A percentile compares a stretch with the other conserved stretches of the same genome.
phyloP scores from a whole-genome alignment of 2,329 filamentous ascomycete species.

The Fusarium nanum region DNA sequence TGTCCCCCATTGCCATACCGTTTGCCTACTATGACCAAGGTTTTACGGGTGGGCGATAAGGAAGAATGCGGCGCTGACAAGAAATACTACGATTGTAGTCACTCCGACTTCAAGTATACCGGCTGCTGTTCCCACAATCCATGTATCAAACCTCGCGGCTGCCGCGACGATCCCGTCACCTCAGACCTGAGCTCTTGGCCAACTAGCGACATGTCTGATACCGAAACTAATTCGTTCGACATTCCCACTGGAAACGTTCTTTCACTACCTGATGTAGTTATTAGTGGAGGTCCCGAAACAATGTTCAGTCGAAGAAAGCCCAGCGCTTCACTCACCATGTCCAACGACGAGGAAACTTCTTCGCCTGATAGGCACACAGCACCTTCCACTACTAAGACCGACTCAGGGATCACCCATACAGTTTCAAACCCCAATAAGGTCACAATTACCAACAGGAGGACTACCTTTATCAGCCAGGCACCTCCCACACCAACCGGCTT shows the following conservation, averaged over 20 bases:
- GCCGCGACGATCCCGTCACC: slow-evolving; percentile 6
- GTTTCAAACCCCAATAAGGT: slow-evolving; percentile 51
- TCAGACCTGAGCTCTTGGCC: background rate
- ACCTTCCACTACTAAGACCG: slow-evolving; percentile 47
- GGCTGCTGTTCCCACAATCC: slow-evolving; percentile 62
- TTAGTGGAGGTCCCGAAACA: too few relatives aligned
- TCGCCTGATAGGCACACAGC: background rate
- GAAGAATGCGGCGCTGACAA: slow-evolving; percentile 47
- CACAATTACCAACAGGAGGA: slow-evolving; percentile 53
- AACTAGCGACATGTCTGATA: slow-evolving; percentile 8
- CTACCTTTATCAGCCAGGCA: slow-evolving; percentile 46
- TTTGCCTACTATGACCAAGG: slow-evolving; percentile 29
- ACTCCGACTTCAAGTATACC: slow-evolving; percentile 48
- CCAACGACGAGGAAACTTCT: slow-evolving; percentile 1
- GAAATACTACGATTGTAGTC: slow-evolving; percentile 54
- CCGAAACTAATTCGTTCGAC: background rate
- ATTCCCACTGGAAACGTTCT: too few relatives aligned
- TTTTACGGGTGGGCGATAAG: slow-evolving; percentile 11
- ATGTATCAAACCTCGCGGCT: slow-evolving; percentile 49
- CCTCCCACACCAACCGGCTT: slow-evolving; percentile 28
- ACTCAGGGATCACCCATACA: slow-evolving; percentile 53
- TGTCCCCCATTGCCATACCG: slow-evolving; percentile 3
- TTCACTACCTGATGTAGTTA: too few relatives aligned
- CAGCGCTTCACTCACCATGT: slow-evolving; percentile 1
- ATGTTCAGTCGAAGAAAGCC: background rate